Evolutionary conservation across 331 rosid species (phyloP), one percentile per base, ranked within the genome.

Genomic region (Pyracantha coccinea): DNA sequence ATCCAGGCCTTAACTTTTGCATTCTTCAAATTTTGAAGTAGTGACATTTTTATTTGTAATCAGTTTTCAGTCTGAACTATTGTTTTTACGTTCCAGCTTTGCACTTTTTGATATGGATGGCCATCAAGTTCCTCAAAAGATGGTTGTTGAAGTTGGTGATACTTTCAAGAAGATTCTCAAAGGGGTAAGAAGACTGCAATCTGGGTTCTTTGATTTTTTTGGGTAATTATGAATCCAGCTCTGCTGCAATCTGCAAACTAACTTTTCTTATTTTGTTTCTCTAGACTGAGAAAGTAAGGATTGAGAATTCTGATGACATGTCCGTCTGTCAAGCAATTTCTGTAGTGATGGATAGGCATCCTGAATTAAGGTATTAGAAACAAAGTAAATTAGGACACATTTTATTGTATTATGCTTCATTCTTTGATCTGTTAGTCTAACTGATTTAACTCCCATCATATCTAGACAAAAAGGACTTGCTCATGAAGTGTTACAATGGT

Each of bases 271-370:
- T 71, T 69, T 76, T 61, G 17, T 24, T 15, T 72, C 62, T 63
- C 11, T 79, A 91, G 97, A 89, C 95, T 0, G 96, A 72, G 61
- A 83, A 88, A 84, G 89, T 92, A 32, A 88, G 97, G 68, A 92
- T 85, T 81, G 96, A 89, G 73, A 68, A 81, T 82, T 76, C 85
- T 1, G 89, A 86, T 62, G 97, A 92, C 80, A 86, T 92, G 82
- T 89, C 96, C 6, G 88, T 92, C 45, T 83, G 71, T 57, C 80
- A 79, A 80, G 97, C 96, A 11, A 88, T 92, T 68, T 80, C 89
- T 9, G 72, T 92, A 78, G 96, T 92, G 62, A 84, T 89, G 27
- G 84, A 83, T 54, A 85, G 90, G 81, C 86, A 76, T 66, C 97
- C 96, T 59, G 88, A 88, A 78, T 79, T 89, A 77, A 92, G 96